Evolutionary conservation across 116 monocot genomes (phyloP), one percentile per base, ranked within the genome.

Genomic region (Trichopus zeylanicus): DNA sequence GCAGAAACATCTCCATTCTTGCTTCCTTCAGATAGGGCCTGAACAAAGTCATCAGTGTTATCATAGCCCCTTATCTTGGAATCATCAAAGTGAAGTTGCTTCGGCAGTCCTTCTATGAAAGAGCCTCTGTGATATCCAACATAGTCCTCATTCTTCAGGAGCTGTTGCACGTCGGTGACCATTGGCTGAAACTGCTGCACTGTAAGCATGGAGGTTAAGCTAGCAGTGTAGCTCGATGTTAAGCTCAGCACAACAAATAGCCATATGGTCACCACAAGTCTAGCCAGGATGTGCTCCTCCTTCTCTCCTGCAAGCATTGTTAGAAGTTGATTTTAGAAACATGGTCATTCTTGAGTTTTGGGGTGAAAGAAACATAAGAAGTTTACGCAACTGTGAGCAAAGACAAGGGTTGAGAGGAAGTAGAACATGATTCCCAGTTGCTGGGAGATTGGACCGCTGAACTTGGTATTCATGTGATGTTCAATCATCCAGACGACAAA

Each of bases 171-270:
- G 22, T 67, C 62, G 0, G 77, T 69, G 5, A 78, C 55, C 10
- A 77, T 66, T 1, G 81, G 86, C 39, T 67, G 35, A 24, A 86
- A 73, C 67, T 81, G 77, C 55, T 78, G 77, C 25, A 81, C 77
- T 7, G 85, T 86, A 8, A 86, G 68, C 77, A 86, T 81, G 2
- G 77, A 77, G 0, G 81, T 80, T 29, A 86, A 68, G 65, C 85
- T 86, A 1, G 85, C 85, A 0, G 81, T 86, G 70, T 86, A 86
- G 32, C 85, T 86, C 18, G 77, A 77, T 20, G 77, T 77, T 19
- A 86, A 55, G 15, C 81, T 81, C 3, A 81, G 74, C 18, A 81
- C 85, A 18, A 86, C 81, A 22, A 86, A 86, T 32, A 86, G 60
- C 85, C 85, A 86, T n/a, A 86, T 68, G 26, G 70, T 74, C 56